Evolutionary conservation across 2,329 filamentous ascomycete species (phyloP).

Genomic region (Camptophora hylomeconis): DNA sequence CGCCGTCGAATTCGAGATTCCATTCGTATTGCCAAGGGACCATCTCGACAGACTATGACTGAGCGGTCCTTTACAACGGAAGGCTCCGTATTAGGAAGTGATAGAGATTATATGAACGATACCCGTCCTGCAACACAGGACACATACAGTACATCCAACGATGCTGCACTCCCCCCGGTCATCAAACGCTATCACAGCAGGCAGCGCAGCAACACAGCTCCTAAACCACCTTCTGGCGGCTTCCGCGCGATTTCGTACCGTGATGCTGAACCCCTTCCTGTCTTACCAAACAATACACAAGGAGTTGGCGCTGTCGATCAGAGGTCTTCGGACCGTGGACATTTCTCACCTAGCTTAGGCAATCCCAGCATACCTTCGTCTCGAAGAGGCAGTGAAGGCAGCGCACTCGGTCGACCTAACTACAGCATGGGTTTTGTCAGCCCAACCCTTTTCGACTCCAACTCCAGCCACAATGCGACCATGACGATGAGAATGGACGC

Average conservation of each 20-base stretch:
- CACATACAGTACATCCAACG: constrained; percentile 21
- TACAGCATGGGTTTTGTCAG: constrained; percentile 26
- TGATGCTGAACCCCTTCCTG: constrained; percentile 19
- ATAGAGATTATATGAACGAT: constrained; percentile 7
- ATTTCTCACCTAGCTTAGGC: constrained; percentile 21
- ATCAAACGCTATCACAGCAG: constrained; percentile 55
- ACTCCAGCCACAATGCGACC: constrained; percentile 50
- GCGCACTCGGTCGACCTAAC: constrained; percentile 36
- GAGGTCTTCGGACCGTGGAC: constrained; percentile 11
- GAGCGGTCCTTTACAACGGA: constrained; percentile 26
- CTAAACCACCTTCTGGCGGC: constrained; percentile 54
- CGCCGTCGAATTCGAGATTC: constrained; percentile 67
- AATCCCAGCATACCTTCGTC: constrained; percentile 29
- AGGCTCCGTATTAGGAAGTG: constrained; percentile 22
- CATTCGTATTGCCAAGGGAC: constrained; percentile 64
- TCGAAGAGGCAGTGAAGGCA: constrained; percentile 33
- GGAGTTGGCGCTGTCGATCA: no score
- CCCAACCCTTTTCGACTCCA: constrained; percentile 65
- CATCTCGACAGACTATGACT: constrained; percentile 1
- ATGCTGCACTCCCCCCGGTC: constrained; percentile 37
- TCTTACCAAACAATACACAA: constrained; percentile 12
- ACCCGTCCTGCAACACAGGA: constrained; percentile 9
- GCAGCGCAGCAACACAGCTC: constrained; percentile 81
- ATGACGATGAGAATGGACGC: constrained; percentile 93
- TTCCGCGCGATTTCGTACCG: constrained; percentile 63